Percentiles rank a stretch among this genome's conserved stretches.
Evolutionary conservation across 495 filamentous ascomycete genomes (phyloP).

Genomic region (Cladorrhinum samala): DNA sequence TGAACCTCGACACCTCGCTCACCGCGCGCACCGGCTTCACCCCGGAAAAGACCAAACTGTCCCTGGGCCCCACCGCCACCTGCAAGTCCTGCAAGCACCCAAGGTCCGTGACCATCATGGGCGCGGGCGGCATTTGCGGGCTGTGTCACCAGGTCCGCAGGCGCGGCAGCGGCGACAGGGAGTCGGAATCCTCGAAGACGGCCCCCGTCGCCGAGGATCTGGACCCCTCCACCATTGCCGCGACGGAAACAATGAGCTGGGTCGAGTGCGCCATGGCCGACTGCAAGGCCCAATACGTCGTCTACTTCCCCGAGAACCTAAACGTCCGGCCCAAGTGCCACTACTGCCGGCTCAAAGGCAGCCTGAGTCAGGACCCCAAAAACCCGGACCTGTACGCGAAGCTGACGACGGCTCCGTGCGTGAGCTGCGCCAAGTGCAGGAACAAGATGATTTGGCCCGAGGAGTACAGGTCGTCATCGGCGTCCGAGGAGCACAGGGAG

Average conservation of each 20-base stretch:
- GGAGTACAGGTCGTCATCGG: slow-evolving; percentile 27
- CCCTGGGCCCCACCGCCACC: slow-evolving; percentile 32
- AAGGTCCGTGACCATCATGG: slow-evolving; percentile 44
- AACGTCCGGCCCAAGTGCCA: slow-evolving; percentile 40
- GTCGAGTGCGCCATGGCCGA: slow-evolving; percentile 33
- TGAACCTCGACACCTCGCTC: slow-evolving; percentile 35
- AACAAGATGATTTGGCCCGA: slow-evolving; percentile 39
- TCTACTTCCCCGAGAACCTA: slow-evolving; percentile 33
- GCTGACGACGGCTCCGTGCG: slow-evolving; percentile 18
- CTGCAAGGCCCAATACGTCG: slow-evolving; percentile 43
- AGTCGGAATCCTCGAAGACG: no score
- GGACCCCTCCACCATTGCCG: no score
- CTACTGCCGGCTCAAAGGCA: slow-evolving; percentile 31
- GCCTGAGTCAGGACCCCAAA: background rate
- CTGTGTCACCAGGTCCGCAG: slow-evolving; percentile 27
- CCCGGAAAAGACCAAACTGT: slow-evolving; percentile 32
- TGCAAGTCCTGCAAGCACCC: slow-evolving; percentile 38
- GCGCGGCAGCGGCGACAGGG: no score
- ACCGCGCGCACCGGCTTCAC: slow-evolving; percentile 34
- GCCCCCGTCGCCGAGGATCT: no score
- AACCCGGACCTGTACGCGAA: background rate
- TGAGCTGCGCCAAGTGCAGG: slow-evolving; percentile 36
- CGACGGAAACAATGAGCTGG: slow-evolving; percentile 28
- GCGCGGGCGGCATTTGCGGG: slow-evolving; percentile 30
- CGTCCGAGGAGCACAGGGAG: slow-evolving; percentile 13